Base-by-base conservation (phyloP, 345 rosid species). In the Moringa oleifera region DNA sequence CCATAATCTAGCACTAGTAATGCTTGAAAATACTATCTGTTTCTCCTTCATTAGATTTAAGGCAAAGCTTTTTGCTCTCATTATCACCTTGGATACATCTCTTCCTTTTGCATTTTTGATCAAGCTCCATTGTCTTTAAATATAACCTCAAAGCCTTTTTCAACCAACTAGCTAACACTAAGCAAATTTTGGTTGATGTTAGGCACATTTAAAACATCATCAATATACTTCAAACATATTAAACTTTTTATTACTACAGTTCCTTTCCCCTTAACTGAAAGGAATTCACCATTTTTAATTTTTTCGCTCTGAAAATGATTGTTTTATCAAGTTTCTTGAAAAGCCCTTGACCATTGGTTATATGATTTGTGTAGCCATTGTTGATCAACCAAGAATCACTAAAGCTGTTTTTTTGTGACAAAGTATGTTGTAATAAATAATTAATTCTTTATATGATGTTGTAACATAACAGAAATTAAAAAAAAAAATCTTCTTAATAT, bases 71-170 rank as follows among this genome's bases (percentile, higher is more conserved):
- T 58, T 37, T 20, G 20, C 33, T 20, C 10, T 11, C 10, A 0
- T 58, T 10, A 33, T 0, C 37, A 18, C 51, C 51, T 36, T 37
- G n/a, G 20, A n/a, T n/a, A n/a, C n/a, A n/a, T n/a, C n/a, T n/a
- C n/a, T n/a, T n/a, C n/a, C n/a, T n/a, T n/a, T n/a, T 37, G 2
- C 62, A 58, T 58, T 25, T 41, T 20, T 33, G 22, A 58, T 37
- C 62, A 20, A 31, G 19, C 62, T 33, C 25, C 51, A 58, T 37
- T 58, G 7, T 41, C 25, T 58, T 58, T 25, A 36, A 58, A 58
- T 33, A 37, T 18, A 1, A 37, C 25, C 37, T 15, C 37, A 25
- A 58, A 58, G 11, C 51, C 6, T 11, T n/a, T n/a, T n/a, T n/a
- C n/a, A n/a, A n/a, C n/a, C n/a, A n/a, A n/a, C n/a, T n/a, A n/a